A percentile compares a stretch with the other conserved stretches of the same genome.
These are phyloP conservation scores for Setaria italica DNA, from an alignment of 202 grass and related monocot species.

Conservation along the genomic window DNA sequence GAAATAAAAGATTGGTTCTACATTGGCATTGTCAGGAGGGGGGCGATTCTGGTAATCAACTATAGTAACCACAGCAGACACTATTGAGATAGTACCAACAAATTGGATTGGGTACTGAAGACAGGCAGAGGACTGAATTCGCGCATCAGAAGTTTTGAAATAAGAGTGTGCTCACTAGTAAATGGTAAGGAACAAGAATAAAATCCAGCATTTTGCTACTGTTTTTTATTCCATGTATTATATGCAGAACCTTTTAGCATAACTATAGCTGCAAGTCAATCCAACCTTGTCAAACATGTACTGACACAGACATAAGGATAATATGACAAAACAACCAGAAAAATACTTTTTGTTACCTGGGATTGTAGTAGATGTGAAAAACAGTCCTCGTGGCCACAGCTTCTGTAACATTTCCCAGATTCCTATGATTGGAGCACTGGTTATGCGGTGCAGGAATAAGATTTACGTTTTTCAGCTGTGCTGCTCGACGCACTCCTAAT, in stretches of 20 bases:
- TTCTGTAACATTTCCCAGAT: constrained; percentile 52
- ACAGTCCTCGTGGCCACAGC: constrained; percentile 66
- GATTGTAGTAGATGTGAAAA: constrained; percentile 87
- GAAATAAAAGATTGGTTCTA: neutral
- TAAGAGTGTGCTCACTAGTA: neutral
- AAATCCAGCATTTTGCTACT: neutral
- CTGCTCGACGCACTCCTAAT: constrained; percentile 77
- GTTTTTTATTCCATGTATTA: neutral
- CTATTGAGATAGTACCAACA: constrained; percentile 7
- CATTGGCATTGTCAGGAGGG: neutral
- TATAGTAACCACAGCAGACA: neutral
- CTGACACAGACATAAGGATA: neutral
- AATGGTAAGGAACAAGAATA: neutral
- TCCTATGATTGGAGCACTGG: constrained; percentile 40
- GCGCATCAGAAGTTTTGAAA: neutral
- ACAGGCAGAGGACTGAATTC: constrained; percentile 19
- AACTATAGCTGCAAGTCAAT: constrained; percentile 1
- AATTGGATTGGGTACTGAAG: constrained; percentile 1
- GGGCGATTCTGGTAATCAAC: neutral
- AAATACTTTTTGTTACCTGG: constrained; percentile 56
- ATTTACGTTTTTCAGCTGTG: constrained; percentile 59
- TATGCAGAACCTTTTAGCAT: constrained; percentile 27
- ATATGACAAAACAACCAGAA: constrained; percentile 2
- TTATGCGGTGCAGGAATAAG: constrained; percentile 46
- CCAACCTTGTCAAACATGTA: constrained; percentile 8